phyloP scores from a whole-genome alignment of 73 alveolate species.

The Tetrahymena thermophila region DNA sequence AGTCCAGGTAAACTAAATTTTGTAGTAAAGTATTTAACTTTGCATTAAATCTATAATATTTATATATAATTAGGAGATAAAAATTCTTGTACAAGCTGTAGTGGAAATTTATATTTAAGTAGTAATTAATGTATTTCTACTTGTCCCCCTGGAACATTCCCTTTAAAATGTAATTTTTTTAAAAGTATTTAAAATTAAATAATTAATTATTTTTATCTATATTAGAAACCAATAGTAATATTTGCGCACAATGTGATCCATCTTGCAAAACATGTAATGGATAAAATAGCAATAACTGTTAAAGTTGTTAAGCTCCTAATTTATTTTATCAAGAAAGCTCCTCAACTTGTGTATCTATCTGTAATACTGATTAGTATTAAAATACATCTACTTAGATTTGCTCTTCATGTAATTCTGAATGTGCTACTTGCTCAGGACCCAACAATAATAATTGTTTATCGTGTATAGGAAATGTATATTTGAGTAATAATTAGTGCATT shows the following conservation, averaged over 20 bases:
- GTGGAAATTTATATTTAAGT: not conserved
- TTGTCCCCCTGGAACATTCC: not conserved
- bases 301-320: not conserved
- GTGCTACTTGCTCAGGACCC: not conserved
- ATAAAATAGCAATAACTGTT: not conserved
- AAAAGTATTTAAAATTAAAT: not conserved
- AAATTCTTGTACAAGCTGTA: not conserved
- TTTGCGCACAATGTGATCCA: not conserved
- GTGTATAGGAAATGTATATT: not conserved
- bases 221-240: not conserved
- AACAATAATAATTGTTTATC: not conserved
- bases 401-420: not conserved
- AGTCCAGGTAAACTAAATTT: not conserved
- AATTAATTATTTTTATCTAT: not conserved
- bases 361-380: not conserved
- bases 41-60: not conserved
- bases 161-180: not conserved
- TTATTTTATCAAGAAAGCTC: not conserved
- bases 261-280: not conserved
- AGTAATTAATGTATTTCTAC: not conserved
- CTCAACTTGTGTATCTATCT: not conserved
- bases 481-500: not conserved
- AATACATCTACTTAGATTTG: not conserved
- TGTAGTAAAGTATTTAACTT: too few relatives aligned
- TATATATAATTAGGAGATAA: not conserved